Percentiles rank a stretch among this genome's conserved stretches.
These are phyloP conservation scores for Epichloe brachyelytri DNA, from an alignment of 2,329 filamentous ascomycete species.

Conservation along the genomic window DNA sequence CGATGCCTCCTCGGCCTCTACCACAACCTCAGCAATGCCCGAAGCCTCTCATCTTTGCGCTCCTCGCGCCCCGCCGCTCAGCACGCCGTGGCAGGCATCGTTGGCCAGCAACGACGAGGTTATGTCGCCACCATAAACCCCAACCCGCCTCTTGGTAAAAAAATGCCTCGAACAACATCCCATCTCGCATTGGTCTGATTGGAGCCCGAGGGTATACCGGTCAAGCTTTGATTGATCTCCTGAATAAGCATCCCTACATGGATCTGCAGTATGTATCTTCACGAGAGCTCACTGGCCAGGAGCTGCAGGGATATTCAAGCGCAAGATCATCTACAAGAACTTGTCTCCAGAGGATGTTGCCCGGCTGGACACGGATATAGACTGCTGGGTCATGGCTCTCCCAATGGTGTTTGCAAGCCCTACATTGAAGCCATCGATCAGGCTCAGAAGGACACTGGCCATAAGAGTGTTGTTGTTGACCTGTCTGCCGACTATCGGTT, in stretches of 20 bases:
- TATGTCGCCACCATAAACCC: slow-evolving; percentile 1
- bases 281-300: slow-evolving; percentile 77
- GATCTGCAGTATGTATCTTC: slow-evolving; percentile 88
- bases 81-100: too few species aligned
- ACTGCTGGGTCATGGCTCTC: slow-evolving; percentile 96
- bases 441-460: slow-evolving; percentile 38
- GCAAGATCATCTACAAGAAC: slow-evolving; percentile 85
- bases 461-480: slow-evolving; percentile 72
- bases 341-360: slow-evolving; percentile 75
- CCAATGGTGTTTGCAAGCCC: slow-evolving; percentile 88
- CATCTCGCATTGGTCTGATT: slow-evolving; percentile 73
- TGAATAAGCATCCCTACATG: slow-evolving; percentile 81
- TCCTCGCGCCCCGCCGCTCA: not conserved
- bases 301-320: slow-evolving; percentile 83
- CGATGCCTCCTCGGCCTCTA: not conserved
- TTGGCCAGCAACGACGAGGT: not conserved
- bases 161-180: slow-evolving; percentile 69
- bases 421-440: slow-evolving; percentile 81
- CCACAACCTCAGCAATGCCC: not conserved
- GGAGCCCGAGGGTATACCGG: slow-evolving; percentile 62
- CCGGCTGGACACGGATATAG: slow-evolving; percentile 72
- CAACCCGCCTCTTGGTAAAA: slow-evolving; percentile 65
- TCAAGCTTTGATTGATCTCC: slow-evolving; percentile 62
- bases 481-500: slow-evolving; percentile 96
- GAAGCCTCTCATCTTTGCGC: not conserved